Evolutionary conservation across 352 stramenopile genomes (phyloP).

Genomic region (Globisporangium polare): DNA sequence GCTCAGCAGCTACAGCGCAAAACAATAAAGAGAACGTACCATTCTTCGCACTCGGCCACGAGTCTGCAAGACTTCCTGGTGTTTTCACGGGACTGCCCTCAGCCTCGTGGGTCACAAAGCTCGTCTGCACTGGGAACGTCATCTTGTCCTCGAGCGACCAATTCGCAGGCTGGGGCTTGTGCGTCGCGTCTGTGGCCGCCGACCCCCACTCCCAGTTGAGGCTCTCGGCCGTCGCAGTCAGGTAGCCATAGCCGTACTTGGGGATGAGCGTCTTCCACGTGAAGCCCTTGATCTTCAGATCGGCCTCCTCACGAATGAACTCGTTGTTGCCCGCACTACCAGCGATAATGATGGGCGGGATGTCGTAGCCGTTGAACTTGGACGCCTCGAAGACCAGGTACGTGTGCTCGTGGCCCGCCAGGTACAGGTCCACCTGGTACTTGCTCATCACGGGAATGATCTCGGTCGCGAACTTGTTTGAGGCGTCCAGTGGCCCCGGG

Average conservation of each 20-base stretch:
- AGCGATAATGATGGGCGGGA: conserved; percentile 72
- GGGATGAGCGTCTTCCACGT: conserved; percentile 56
- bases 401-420: conserved; percentile 69
- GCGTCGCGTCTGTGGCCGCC: conserved; percentile 35
- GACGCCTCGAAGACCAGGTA: conserved; percentile 64
- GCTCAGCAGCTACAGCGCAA: no score
- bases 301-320: conserved; percentile 43
- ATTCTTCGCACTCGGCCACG: conserved; percentile 25
- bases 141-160: conserved; percentile 47
- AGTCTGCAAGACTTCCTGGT: conserved; percentile 23
- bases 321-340: conserved; percentile 76
- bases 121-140: conserved; percentile 37
- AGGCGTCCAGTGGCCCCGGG: conserved; percentile 28
- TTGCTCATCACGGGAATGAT: conserved; percentile 70
- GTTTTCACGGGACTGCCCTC: conserved; percentile 42
- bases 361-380: conserved; percentile 37
- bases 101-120: conserved; percentile 18
- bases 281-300: conserved; percentile 56
- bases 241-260: conserved; percentile 73
- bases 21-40: no score
- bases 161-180: conserved; percentile 36
- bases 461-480: conserved; percentile 48
- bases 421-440: conserved; percentile 70
- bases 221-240: conserved; percentile 49
- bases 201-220: conserved; percentile 65